Conservation (phyloP, 352 stramenopile genomes). For the Phytophthora tentaculata region DNA sequence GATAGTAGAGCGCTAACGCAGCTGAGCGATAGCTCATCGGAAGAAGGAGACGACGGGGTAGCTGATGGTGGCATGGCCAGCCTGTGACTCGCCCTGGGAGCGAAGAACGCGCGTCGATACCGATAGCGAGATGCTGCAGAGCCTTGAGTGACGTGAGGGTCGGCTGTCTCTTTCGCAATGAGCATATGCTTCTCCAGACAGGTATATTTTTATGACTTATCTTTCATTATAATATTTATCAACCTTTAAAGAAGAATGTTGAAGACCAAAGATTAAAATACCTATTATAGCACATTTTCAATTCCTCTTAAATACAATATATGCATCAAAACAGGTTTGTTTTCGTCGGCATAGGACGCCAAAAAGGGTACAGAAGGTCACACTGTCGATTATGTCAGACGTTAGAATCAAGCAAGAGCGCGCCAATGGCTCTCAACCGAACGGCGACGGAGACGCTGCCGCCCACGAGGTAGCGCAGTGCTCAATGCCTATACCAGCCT, state of each 20-base stretch:
- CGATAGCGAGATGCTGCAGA: not conserved
- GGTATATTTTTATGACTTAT: not conserved
- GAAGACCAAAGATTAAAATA: not conserved
- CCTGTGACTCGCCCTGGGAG: not conserved
- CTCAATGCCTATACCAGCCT: not conserved
- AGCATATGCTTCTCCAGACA: conserved; percentile 2
- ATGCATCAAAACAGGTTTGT: not conserved
- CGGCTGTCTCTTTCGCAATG: conserved; percentile 12
- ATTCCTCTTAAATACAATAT: not conserved
- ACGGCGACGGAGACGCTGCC: not conserved
- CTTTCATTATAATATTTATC: not conserved
- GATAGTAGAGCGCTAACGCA: conserved; percentile 14
- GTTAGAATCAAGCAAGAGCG: conserved; percentile 28
- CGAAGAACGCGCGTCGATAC: conserved; percentile 2
- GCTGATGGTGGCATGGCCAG: conserved; percentile 27
- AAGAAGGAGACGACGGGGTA: conserved; percentile 23
- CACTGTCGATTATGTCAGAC: conserved; percentile 9
- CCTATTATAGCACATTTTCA: not conserved
- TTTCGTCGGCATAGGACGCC: too few relatives aligned
- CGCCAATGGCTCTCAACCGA: not conserved
- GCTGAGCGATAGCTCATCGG: conserved; percentile 19
- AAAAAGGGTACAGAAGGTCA: not conserved
- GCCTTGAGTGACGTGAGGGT: conserved; percentile 8
- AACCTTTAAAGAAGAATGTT: not conserved
- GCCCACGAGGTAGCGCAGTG: conserved; percentile 11